phyloP scores from a whole-genome alignment of 164 flowering plant species.

The Chimonanthus salicifolius region DNA sequence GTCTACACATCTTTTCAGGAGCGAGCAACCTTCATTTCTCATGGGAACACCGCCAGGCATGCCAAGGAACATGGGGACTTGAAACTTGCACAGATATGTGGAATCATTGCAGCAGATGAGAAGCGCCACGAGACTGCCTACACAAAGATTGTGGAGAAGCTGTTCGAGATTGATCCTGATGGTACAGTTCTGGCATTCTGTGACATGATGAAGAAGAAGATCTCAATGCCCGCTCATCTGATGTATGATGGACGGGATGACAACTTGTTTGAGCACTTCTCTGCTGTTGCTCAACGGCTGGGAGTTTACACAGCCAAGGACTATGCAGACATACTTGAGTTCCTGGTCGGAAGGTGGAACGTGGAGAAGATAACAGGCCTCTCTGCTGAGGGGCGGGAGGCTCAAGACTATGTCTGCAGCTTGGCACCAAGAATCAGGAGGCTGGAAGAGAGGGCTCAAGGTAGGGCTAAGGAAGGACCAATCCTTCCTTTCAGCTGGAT shows the following conservation, averaged over 20 bases:
- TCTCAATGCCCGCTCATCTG: constrained; percentile 58
- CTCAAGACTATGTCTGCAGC: constrained; percentile 66
- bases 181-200: constrained; percentile 49
- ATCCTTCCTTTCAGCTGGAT: constrained; percentile 64
- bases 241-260: constrained; percentile 54
- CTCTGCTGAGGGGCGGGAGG: constrained; percentile 53
- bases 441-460: constrained; percentile 45
- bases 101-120: constrained; percentile 73
- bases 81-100: constrained; percentile 68
- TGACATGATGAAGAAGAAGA: constrained; percentile 66
- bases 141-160: constrained; percentile 61
- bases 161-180: constrained; percentile 66
- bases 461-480: constrained; percentile 34
- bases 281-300: constrained; percentile 62
- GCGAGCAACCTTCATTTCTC: constrained; percentile 70
- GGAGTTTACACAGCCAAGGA: constrained; percentile 60
- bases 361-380: constrained; percentile 54
- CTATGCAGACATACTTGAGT: constrained; percentile 65
- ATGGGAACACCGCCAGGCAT: constrained; percentile 65
- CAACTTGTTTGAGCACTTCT: constrained; percentile 48
- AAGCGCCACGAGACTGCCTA: constrained; percentile 72
- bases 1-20: constrained; percentile 82
- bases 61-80: constrained; percentile 66
- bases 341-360: constrained; percentile 64
- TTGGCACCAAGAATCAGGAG: constrained; percentile 45